Conservation (phyloP, 768 basidiomycete species). For the Terana coerulea region DNA sequence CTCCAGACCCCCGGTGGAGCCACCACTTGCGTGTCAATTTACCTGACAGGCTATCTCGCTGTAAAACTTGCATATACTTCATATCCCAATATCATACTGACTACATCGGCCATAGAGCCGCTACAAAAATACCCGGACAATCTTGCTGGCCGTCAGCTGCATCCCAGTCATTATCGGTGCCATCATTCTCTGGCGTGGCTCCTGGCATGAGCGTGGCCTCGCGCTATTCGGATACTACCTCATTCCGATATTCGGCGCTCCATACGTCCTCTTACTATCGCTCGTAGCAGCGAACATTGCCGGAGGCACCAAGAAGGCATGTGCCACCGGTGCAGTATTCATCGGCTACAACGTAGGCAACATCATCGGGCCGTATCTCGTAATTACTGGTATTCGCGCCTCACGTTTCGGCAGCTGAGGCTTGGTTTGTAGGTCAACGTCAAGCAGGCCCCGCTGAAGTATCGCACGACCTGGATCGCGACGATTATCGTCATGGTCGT, state of each 20-base stretch:
- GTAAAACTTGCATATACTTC: background rate
- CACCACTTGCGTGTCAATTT: conserved; percentile 9
- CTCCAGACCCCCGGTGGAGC: conserved; percentile 11
- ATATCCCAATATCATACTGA: background rate
- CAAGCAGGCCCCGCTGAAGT: conserved; percentile 6
- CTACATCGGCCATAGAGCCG: background rate
- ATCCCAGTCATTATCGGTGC: conserved; percentile 11
- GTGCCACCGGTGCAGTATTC: conserved; percentile 11
- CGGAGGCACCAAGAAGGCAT: conserved; percentile 13
- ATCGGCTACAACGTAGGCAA: conserved; percentile 13
- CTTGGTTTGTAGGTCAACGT: background rate
- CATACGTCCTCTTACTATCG: conserved; percentile 10
- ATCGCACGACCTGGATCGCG: conserved; percentile 14
- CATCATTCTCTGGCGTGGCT: conserved; percentile 12
- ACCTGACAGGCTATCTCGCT: conserved; percentile 5
- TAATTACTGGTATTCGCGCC: too few relatives aligned
- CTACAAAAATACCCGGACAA: conserved; percentile 4
- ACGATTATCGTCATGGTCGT: conserved; percentile 9
- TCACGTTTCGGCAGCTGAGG: background rate
- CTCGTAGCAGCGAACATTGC: conserved; percentile 5
- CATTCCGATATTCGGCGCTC: conserved; percentile 10
- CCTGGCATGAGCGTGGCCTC: conserved; percentile 8
- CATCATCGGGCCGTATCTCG: conserved; percentile 11
- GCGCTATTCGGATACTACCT: conserved; percentile 12
- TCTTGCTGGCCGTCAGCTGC: conserved; percentile 3